phyloP scores from a whole-genome alignment of 805 yeast species.

The Hanseniaspora meyeri region DNA sequence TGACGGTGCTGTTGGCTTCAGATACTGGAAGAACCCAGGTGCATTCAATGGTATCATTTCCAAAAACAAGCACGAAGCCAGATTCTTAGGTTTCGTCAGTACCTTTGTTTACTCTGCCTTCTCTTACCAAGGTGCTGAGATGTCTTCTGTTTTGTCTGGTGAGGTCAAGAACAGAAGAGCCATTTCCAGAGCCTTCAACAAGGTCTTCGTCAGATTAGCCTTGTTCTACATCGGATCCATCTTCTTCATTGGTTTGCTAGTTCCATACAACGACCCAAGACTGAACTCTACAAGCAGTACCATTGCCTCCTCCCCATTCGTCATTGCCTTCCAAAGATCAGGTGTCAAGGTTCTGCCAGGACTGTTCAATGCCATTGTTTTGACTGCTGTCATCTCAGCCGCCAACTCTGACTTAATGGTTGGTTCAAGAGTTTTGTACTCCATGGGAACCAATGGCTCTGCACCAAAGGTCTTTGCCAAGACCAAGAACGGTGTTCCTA shows the following conservation, averaged over 20 bases:
- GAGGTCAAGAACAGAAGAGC: constrained; percentile 60
- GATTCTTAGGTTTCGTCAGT: constrained; percentile 58
- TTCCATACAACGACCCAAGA: constrained; percentile 54
- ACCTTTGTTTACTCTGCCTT: constrained; percentile 65
- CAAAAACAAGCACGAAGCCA: constrained; percentile 37
- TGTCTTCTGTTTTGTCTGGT: constrained; percentile 65
- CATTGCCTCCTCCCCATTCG: constrained; percentile 54
- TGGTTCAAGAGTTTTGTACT: constrained; percentile 55
- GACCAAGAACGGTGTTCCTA: constrained; percentile 51
- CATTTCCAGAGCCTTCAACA: constrained; percentile 60
- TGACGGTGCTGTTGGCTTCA: constrained; percentile 61
- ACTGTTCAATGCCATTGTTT: constrained; percentile 60
- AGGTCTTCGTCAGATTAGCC: constrained; percentile 53
- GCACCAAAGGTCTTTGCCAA: constrained; percentile 43
- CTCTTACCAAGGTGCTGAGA: constrained; percentile 70
- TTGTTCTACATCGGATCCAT: constrained; percentile 54
- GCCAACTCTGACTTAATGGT: constrained; percentile 66
- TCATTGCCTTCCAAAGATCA: constrained; percentile 55
- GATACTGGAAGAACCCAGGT: constrained; percentile 73
- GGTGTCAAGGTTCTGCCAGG: constrained; percentile 57
- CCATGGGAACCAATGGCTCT: constrained; percentile 46
- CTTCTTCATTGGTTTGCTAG: constrained; percentile 57
- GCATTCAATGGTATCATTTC: constrained; percentile 58
- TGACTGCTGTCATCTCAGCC: constrained; percentile 60
- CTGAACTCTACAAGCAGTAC: constrained; percentile 26